These are phyloP conservation scores for Mucor irregularis DNA, from an alignment of 371 early-diverging fungal genomes.

Conservation along the genomic window DNA sequence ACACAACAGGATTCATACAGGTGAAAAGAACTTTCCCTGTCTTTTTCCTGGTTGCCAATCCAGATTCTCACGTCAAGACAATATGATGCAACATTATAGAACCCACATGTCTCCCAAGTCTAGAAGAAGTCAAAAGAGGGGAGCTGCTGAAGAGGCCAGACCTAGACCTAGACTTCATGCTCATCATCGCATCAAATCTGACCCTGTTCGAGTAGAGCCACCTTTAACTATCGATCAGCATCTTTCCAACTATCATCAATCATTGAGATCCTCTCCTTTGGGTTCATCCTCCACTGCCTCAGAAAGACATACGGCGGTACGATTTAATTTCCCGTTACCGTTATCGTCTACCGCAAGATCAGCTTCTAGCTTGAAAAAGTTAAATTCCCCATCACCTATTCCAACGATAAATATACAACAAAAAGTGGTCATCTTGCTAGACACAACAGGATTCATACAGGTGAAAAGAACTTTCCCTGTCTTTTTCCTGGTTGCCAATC, in stretches of 20 bases:
- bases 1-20: constrained; percentile 90
- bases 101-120: constrained; percentile 80
- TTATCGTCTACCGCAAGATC: constrained; percentile 16
- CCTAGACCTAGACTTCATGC: constrained; percentile 44
- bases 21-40: constrained; percentile 90
- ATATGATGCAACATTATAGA: constrained; percentile 91
- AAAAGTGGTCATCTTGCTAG: constrained; percentile 82
- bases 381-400: not conserved
- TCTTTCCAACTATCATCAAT: constrained; percentile 40
- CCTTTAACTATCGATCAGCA: constrained; percentile 52
- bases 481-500: constrained; percentile 77
- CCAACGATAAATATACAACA: not conserved
- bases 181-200: constrained; percentile 46
- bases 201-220: constrained; percentile 39
- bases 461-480: constrained; percentile 90
- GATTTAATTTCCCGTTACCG: constrained; percentile 26
- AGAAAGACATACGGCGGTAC: constrained; percentile 17
- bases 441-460: constrained; percentile 90
- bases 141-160: constrained; percentile 23
- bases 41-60: constrained; percentile 77
- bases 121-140: constrained; percentile 52
- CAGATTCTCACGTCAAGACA: constrained; percentile 86
- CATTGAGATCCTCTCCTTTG: constrained; percentile 10
- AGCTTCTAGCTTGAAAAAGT: constrained; percentile 11
- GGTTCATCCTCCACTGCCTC: not conserved